These are phyloP conservation scores for Adansonia grandidieri DNA, from an alignment of 441 rosid species.

Conservation along the genomic window DNA sequence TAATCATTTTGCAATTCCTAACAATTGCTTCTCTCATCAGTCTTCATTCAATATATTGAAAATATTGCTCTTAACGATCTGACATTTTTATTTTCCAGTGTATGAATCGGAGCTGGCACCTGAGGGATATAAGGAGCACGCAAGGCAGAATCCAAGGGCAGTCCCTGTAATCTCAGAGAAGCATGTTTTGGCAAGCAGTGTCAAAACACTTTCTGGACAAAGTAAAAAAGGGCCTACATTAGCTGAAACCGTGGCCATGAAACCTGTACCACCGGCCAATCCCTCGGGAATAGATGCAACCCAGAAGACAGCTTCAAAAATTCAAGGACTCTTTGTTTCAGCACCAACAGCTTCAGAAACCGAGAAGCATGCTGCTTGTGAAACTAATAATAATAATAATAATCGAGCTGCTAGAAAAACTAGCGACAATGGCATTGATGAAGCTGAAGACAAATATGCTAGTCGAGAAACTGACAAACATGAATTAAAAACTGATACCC, in stretches of 20 bases:
- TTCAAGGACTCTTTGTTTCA: slow-evolving; percentile 51
- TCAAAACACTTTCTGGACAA: slow-evolving; percentile 25
- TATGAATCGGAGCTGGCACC: slow-evolving; percentile 92
- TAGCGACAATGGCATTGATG: no score
- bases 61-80: background rate
- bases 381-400: background rate
- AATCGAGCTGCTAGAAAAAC: background rate
- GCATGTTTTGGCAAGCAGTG: slow-evolving; percentile 45
- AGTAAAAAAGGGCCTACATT: slow-evolving; percentile 29
- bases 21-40: no score
- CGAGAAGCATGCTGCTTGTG: slow-evolving; percentile 24
- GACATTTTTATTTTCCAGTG: slow-evolving; percentile 49
- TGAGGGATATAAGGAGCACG: slow-evolving; percentile 53
- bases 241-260: slow-evolving; percentile 43
- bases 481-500: background rate
- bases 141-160: slow-evolving; percentile 69
- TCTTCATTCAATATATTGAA: background rate
- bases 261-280: slow-evolving; percentile 51
- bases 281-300: slow-evolving; percentile 48
- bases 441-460: slow-evolving; percentile 5
- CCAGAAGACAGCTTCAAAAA: slow-evolving; percentile 48
- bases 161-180: slow-evolving; percentile 54
- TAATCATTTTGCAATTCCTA: background rate
- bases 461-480: background rate
- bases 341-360: slow-evolving; percentile 28